phyloP scores from a whole-genome alignment of 768 basidiomycete species.

The Calocybe gangraenosa region DNA sequence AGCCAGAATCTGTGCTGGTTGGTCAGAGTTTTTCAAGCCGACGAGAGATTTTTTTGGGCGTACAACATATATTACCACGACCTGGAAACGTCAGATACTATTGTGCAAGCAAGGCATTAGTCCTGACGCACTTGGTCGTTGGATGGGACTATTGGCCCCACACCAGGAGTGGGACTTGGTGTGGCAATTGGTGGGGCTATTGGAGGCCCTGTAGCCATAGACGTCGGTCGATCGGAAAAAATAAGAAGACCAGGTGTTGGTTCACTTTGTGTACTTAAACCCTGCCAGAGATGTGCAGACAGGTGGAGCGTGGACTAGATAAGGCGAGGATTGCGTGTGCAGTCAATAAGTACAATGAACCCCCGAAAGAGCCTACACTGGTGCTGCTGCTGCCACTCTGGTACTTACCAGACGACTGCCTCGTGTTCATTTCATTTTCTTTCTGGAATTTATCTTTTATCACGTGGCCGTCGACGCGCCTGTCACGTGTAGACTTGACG shows the following conservation, averaged over 20 bases:
- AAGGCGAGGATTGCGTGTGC: conserved; percentile 1
- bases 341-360: neutral
- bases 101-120: conserved; percentile 11
- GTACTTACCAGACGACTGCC: conserved; percentile 18
- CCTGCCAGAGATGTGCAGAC: too few relatives aligned
- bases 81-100: conserved; percentile 39
- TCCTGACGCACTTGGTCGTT: conserved; percentile 60
- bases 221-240: neutral
- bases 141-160: conserved; percentile 53
- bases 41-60: conserved; percentile 23
- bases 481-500: conserved; percentile 15
- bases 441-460: conserved; percentile 4
- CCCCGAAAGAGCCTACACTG: conserved; percentile 4
- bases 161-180: conserved; percentile 24
- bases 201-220: conserved; percentile 33
- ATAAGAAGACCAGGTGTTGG: neutral
- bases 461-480: conserved; percentile 20
- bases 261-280: too few relatives aligned
- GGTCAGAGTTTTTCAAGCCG: conserved; percentile 2
- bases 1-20: conserved; percentile 60
- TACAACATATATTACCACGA: conserved; percentile 74
- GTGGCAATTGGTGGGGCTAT: conserved; percentile 41
- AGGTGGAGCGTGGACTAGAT: neutral
- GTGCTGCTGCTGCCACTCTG: too few relatives aligned
- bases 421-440: conserved; percentile 14